phyloP scores from a whole-genome alignment of 768 basidiomycete species.

The Leccinellum luteum region DNA sequence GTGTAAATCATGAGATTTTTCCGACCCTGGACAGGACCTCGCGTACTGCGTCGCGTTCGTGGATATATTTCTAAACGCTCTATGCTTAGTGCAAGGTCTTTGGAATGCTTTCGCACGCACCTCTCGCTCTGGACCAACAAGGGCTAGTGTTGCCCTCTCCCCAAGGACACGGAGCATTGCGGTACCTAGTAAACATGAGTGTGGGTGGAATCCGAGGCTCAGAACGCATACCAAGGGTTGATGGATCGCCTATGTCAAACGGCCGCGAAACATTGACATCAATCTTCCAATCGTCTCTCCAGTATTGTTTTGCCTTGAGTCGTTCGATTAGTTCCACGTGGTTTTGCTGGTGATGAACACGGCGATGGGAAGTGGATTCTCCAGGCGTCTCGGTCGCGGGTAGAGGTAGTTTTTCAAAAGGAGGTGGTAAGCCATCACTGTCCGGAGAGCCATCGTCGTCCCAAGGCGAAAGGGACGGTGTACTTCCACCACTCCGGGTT shows the following conservation, averaged over 20 bases:
- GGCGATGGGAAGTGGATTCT: not conserved
- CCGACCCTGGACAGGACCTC: conserved; percentile 76
- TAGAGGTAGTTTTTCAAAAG: conserved; percentile 15
- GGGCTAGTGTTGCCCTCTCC: conserved; percentile 36
- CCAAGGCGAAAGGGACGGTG: conserved; percentile 66
- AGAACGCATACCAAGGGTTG: conserved; percentile 57
- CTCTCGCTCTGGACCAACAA: conserved; percentile 43
- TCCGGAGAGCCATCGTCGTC: conserved; percentile 46
- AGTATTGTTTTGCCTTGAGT: conserved; percentile 66
- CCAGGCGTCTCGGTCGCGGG: not conserved
- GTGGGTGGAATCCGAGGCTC: not conserved
- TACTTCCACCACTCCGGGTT: conserved; percentile 44
- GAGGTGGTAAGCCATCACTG: conserved; percentile 13
- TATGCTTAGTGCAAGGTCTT: not conserved
- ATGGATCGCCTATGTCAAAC: conserved; percentile 69
- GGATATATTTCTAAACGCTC: conserved; percentile 55
- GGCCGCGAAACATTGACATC: conserved; percentile 39
- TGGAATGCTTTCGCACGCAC: conserved; percentile 24
- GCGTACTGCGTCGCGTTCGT: conserved; percentile 73
- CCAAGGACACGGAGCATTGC: conserved; percentile 39
- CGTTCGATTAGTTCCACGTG: conserved; percentile 60
- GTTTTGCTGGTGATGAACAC: conserved; percentile 1
- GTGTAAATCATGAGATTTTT: conserved; percentile 54
- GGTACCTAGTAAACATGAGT: conserved; percentile 40
- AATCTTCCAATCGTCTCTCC: conserved; percentile 64